Percentiles rank a stretch among this genome's conserved stretches.
These are phyloP conservation scores for Citrus hindsii DNA, from an alignment of 345 rosid species.

Conservation along the genomic window DNA sequence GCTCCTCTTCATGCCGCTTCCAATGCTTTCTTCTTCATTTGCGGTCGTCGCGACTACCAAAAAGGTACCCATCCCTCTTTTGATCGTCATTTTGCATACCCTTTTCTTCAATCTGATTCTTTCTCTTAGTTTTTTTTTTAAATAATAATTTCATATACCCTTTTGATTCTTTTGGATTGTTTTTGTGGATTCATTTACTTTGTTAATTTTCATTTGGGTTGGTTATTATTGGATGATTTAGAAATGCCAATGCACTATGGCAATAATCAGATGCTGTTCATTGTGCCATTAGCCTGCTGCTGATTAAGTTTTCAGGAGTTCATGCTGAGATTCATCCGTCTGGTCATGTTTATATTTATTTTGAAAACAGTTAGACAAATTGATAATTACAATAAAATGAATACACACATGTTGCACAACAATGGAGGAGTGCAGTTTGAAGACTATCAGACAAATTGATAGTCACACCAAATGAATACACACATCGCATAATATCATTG, in stretches of 20 bases:
- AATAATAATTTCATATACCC: too few relatives aligned
- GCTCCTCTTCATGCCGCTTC: slow-evolving; percentile 67
- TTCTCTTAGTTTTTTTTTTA: not conserved
- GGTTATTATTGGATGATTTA: not conserved
- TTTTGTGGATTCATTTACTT: too few relatives aligned
- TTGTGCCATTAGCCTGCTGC: not conserved
- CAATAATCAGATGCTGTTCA: not conserved
- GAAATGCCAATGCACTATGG: not conserved
- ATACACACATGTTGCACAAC: too few relatives aligned
- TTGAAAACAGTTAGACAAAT: not conserved
- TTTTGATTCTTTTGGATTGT: too few relatives aligned
- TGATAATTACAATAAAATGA: too few relatives aligned
- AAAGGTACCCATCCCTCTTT: slow-evolving; percentile 42
- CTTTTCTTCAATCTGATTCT: not conserved
- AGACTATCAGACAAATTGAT: not conserved
- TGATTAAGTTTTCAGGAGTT: not conserved
- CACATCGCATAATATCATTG: not conserved
- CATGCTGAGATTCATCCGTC: not conserved
- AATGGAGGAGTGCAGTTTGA: too few relatives aligned
- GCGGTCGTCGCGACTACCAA: slow-evolving; percentile 96
- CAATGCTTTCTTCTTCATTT: slow-evolving; percentile 87
- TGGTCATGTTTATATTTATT: not conserved
- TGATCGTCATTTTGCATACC: not conserved
- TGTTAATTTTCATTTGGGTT: not conserved
- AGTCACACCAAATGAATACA: not conserved